Conservation (phyloP, 495 filamentous ascomycete genomes). For the Penicillium angulare region DNA sequence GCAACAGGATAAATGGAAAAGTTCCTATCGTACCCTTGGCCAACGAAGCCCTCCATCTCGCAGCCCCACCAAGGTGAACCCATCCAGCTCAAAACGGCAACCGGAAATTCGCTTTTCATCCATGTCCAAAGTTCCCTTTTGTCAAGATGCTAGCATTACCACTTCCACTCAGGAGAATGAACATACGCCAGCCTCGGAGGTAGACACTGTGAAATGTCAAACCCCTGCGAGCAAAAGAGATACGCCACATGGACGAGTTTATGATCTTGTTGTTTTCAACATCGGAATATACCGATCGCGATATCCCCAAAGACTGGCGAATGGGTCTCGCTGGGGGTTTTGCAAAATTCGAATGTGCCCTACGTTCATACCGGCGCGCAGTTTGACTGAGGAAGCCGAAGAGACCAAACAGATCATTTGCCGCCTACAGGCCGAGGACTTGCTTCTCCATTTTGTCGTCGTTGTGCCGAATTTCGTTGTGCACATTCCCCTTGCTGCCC, state of each 20-base stretch:
- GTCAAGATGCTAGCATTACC: not conserved
- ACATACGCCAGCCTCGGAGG: not conserved
- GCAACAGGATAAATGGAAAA: conserved; percentile 21
- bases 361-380: not conserved
- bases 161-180: not conserved
- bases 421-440: conserved; percentile 3
- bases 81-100: not conserved
- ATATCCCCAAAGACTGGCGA: not conserved
- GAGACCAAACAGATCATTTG: not conserved
- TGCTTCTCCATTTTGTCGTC: conserved; percentile 14
- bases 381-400: not conserved
- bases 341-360: conserved; percentile 4
- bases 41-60: conserved; percentile 9
- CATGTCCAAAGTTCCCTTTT: not conserved
- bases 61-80: conserved; percentile 2
- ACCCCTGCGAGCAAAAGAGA: not conserved
- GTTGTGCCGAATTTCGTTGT: conserved; percentile 14
- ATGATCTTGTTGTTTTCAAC: conserved; percentile 11
- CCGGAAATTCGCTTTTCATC: conserved; percentile 5
- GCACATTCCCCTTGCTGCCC: not conserved
- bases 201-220: not conserved
- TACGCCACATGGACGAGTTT: not conserved
- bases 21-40: not conserved
- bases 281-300: conserved; percentile 15
- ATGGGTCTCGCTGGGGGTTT: not conserved